A percentile compares a stretch with the other conserved stretches of the same genome.
Evolutionary conservation across 148 eudicot genomes (phyloP).

Genomic region (Cornus florida): DNA sequence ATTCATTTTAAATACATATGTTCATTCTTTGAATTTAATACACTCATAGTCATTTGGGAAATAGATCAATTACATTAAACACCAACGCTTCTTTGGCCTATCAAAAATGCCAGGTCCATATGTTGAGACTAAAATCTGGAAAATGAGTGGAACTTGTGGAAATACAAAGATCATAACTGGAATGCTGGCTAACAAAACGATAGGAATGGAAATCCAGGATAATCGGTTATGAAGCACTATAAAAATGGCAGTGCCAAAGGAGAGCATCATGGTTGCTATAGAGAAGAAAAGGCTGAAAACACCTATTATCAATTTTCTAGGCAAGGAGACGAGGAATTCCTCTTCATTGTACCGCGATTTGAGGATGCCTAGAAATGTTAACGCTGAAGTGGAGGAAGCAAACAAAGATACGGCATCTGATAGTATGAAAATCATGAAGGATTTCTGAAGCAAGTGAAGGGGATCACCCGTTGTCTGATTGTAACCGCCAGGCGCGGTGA

Average conservation of each 20-base stretch:
- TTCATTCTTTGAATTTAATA: no score
- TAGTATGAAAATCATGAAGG: conserved; percentile 4
- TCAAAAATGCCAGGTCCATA: conserved; percentile 1
- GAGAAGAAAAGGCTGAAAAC: conserved; percentile 7
- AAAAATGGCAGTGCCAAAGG: conserved; percentile 9
- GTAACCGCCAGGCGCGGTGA: conserved; percentile 11
- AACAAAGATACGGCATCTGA: conserved; percentile 9
- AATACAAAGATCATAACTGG: conserved; percentile 4
- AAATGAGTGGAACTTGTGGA: conserved; percentile 15
- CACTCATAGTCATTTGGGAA: no score
- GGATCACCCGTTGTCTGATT: background rate
- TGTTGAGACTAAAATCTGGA: conserved; percentile 1
- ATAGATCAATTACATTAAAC: no score
- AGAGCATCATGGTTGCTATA: conserved; percentile 13
- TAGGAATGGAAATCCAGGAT: conserved; percentile 10
- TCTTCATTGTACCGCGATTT: conserved; percentile 3
- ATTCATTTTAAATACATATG: no score
- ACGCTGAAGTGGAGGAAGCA: conserved; percentile 7
- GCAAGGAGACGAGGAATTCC: conserved; percentile 7
- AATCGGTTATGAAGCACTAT: background rate
- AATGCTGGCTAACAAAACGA: background rate
- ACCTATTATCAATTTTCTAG: conserved; percentile 7
- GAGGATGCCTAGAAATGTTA: conserved; percentile 7
- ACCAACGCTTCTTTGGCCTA: background rate
- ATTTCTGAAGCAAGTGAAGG: background rate